Evolutionary conservation across 345 rosid species (phyloP).

Genomic region (Turnera subulata): DNA sequence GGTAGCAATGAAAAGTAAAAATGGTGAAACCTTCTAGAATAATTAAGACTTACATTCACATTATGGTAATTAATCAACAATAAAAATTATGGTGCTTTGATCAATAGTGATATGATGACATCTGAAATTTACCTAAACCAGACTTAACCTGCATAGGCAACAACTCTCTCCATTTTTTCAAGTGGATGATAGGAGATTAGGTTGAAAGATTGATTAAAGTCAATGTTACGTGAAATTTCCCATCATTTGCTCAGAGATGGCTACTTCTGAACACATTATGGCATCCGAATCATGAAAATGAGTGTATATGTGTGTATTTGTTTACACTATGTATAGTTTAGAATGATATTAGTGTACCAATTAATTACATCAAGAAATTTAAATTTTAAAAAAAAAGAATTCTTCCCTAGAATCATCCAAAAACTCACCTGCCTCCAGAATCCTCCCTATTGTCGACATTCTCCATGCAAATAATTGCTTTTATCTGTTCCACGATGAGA

Average conservation of each 20-base stretch:
- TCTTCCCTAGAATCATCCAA: background rate
- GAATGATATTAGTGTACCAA: too few species aligned
- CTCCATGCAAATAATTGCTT: conserved; percentile 1
- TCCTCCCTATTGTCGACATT: background rate
- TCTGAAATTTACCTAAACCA: conserved; percentile 13
- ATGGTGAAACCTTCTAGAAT: too few species aligned
- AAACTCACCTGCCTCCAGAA: background rate
- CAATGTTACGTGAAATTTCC: conserved; percentile 17
- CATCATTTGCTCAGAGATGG: conserved; percentile 11
- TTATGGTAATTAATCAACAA: too few species aligned
- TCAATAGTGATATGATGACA: background rate
- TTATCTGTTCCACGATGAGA: too few species aligned
- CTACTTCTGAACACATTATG: background rate
- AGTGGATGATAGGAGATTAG: conserved; percentile 11
- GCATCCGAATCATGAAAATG: background rate
- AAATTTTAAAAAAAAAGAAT: too few species aligned
- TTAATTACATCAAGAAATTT: background rate
- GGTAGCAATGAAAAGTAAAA: too few species aligned
- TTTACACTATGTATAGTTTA: too few species aligned
- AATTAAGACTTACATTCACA: too few species aligned
- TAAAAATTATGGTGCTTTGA: background rate
- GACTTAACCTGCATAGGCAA: conserved; percentile 13
- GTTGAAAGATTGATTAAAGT: conserved; percentile 3
- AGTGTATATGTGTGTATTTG: background rate
- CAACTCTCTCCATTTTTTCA: background rate